Evolutionary conservation across 1,139 yeast genomes (phyloP).

Genomic region (Suhomyces anneliseae): DNA sequence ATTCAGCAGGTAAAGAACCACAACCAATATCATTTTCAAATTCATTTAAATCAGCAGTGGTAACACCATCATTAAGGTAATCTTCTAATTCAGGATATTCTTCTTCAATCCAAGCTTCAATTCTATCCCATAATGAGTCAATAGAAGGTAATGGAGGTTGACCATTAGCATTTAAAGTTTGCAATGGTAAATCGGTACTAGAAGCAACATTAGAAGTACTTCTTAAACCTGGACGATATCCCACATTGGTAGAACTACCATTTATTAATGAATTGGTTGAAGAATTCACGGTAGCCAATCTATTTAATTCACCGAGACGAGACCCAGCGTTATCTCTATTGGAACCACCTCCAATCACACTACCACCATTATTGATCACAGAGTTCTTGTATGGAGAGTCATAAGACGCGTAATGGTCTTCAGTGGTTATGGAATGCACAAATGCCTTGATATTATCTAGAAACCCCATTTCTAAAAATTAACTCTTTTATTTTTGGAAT

Average conservation of each 20-base stretch:
- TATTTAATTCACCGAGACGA: slow-evolving; percentile 45
- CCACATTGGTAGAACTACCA: slow-evolving; percentile 23
- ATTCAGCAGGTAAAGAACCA: slow-evolving; percentile 66
- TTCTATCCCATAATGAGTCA: slow-evolving; percentile 69
- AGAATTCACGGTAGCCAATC: slow-evolving; percentile 41
- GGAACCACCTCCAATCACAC: slow-evolving; percentile 23
- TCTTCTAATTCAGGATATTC: slow-evolving; percentile 81
- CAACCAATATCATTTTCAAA: slow-evolving; percentile 70
- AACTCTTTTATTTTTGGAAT: no score
- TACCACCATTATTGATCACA: slow-evolving; percentile 19
- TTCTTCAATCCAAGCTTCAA: slow-evolving; percentile 72
- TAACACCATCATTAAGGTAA: slow-evolving; percentile 67
- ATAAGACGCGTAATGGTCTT: slow-evolving; percentile 64
- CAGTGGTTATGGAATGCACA: slow-evolving; percentile 62
- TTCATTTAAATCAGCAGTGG: slow-evolving; percentile 74
- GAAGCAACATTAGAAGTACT: slow-evolving; percentile 28
- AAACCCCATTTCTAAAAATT: slow-evolving; percentile 34
- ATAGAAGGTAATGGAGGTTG: slow-evolving; percentile 74
- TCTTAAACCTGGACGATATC: slow-evolving; percentile 39
- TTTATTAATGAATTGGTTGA: slow-evolving; percentile 30
- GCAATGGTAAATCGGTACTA: slow-evolving; percentile 40
- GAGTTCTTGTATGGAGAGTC: slow-evolving; percentile 45
- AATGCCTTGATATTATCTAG: slow-evolving; percentile 50
- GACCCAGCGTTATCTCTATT: slow-evolving; percentile 25
- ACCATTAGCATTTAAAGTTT: slow-evolving; percentile 47